Base-by-base conservation (phyloP, 257 asterid genomes). In the Solanum appendiculatum region DNA sequence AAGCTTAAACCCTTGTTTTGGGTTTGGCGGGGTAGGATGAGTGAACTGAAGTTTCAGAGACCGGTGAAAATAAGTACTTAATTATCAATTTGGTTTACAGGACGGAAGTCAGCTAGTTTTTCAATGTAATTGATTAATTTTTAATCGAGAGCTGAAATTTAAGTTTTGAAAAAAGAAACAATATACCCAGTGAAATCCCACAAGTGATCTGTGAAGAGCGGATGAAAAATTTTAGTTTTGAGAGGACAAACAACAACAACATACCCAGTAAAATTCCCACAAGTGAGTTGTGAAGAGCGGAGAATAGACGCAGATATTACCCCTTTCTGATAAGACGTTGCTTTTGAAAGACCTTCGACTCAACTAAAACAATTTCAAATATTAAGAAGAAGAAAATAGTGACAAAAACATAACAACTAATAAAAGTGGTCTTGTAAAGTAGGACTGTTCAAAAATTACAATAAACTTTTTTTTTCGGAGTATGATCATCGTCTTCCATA, bases 11-110 rank as follows among this genome's bases (percentile, higher is more conserved):
- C 83, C 73, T n/a, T 81, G 85, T 18, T 81, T 46, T 29, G 40
- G 18, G 85, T 81, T 72, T 86, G 84, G 84, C 58, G 56, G 84
- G 84, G n/a, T n/a, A 51, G 42, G 21, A 69, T 48, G 83, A 58
- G 48, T 68, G 21, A 20, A 73, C 60, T 84, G 82, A 37, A 23
- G 40, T 44, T 18, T 36, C 80, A 72, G 63, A 7, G 63, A 27
- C 2, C 64, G 31, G 56, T 29, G 20, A 80, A 46, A 80, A 27
- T 46, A n/a, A 12, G 20, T 29, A 46, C 14, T 80, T 18, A n/a
- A 60, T 27, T 33, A 44, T 6, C 40, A 44, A 14, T 14, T 78
- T 78, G 39, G 44, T 44, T 78, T 78, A 51, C 29, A 48, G 81
- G 81, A 73, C 46, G 25, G 64, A 78, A 44, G 85, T 80, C 68